A percentile compares a stretch with the other conserved stretches of the same genome.
Evolutionary conservation across 495 filamentous ascomycete genomes (phyloP).

Genomic region (Hypomontagnella monticulosa): DNA sequence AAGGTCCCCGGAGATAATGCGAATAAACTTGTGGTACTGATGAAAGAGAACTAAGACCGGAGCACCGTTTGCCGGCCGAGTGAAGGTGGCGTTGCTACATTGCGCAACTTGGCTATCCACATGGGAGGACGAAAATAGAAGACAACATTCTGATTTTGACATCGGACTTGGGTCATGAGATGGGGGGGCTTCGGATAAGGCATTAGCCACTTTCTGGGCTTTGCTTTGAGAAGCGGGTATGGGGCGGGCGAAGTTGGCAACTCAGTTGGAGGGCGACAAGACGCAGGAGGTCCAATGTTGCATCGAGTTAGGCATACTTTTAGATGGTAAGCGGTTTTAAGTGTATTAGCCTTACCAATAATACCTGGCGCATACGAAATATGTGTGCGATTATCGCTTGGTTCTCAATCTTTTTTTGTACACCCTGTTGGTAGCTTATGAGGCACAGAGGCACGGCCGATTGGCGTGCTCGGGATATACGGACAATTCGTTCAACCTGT

Average conservation of each 20-base stretch:
- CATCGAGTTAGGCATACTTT: slow-evolving; percentile 30
- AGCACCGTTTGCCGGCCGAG: not conserved
- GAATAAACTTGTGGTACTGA: not conserved
- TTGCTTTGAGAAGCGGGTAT: slow-evolving; percentile 24
- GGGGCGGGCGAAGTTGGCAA: slow-evolving; percentile 25
- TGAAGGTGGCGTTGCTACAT: slow-evolving; percentile 25
- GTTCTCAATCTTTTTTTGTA: slow-evolving; percentile 8
- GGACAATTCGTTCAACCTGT: slow-evolving; percentile 9
- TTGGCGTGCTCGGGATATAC: slow-evolving; percentile 9
- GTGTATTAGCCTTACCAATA: slow-evolving; percentile 21
- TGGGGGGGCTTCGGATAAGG: slow-evolving; percentile 35
- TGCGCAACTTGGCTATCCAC: slow-evolving; percentile 29
- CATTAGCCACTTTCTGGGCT: slow-evolving; percentile 35
- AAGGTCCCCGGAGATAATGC: slow-evolving; percentile 9
- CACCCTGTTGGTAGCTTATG: slow-evolving; percentile 13
- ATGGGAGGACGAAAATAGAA: slow-evolving; percentile 39
- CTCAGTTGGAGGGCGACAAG: slow-evolving; percentile 18
- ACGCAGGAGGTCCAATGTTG: slow-evolving; percentile 35
- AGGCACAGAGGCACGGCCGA: slow-evolving; percentile 32
- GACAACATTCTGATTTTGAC: slow-evolving; percentile 15
- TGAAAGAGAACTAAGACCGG: slow-evolving; percentile 13
- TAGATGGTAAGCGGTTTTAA: slow-evolving; percentile 20
- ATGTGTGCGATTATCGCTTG: slow-evolving; percentile 13
- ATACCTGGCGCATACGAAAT: slow-evolving; percentile 17
- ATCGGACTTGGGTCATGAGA: slow-evolving; percentile 15